Evolutionary conservation across 2,329 filamentous ascomycete genomes (phyloP).

Genomic region (Beauveria sp.): DNA sequence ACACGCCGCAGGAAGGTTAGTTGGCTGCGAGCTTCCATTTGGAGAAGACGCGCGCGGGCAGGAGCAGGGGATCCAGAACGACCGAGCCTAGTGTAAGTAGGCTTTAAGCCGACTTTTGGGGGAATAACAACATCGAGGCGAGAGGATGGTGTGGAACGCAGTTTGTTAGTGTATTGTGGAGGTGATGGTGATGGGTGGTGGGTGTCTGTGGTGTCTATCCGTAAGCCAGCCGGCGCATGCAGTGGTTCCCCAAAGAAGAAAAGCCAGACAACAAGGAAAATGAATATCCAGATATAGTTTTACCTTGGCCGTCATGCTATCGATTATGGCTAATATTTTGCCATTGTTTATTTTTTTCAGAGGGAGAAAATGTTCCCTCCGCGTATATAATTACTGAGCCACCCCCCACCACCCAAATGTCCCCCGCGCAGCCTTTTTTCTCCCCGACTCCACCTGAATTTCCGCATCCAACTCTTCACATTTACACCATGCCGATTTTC

Average conservation of each 20-base stretch:
- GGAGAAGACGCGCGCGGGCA: slow-evolving; percentile 2
- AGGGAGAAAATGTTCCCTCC: too few species aligned
- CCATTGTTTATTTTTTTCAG: too few species aligned
- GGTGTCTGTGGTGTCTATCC: neutral
- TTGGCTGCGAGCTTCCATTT: neutral
- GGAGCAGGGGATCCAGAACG: neutral
- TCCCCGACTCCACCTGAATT: neutral
- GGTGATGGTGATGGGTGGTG: neutral
- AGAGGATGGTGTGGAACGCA: slow-evolving; percentile 3
- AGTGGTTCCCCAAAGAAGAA: neutral
- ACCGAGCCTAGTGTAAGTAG: neutral
- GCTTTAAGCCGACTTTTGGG: neutral
- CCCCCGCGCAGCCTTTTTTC: neutral
- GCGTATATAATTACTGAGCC: neutral
- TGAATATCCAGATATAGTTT: too few species aligned
- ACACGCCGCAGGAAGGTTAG: neutral
- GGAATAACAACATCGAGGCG: neutral
- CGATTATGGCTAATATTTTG: too few species aligned
- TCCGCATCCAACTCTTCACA: neutral
- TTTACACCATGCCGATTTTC: neutral
- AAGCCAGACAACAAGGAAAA: too few species aligned
- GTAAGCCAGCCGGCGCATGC: neutral
- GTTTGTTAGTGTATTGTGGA: neutral
- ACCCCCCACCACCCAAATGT: neutral
- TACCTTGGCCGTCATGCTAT: too few species aligned